Evolutionary conservation across 257 asterid species (phyloP), one percentile per base, ranked within the genome.

Genomic region (Scutellaria galericulata): DNA sequence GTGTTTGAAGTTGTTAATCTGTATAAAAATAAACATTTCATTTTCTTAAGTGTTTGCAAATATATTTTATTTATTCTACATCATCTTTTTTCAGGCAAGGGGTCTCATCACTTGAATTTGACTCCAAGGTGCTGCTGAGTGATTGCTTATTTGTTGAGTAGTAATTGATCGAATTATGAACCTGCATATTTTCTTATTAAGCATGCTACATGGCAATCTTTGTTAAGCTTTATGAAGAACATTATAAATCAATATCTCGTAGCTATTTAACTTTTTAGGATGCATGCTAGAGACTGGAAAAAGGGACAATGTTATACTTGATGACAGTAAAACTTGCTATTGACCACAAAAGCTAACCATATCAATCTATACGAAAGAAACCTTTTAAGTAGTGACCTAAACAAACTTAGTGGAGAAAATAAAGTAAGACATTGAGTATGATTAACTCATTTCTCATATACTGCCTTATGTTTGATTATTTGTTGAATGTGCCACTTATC

Each of bases 41-140:
- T 46, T 24, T 22, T 46, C 20, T 20, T 15, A 56, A 1, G 47
- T 44, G 27, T 65, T 31, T 61, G 53, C 47, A 52, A 10, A 20
- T 10, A 5, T 6, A 42, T 68, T 40, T 57, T 24, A 7, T 3
- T 65, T 11, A 20, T 9, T 46, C 61, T 54, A 20, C 27, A 52
- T 15, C 47, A 42, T 31, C 51, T 48, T 63, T 73, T 86, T 55
- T 60, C 88, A 94, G 98, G 83, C 84, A 68, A 64, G 98, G 98
- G n/a, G 68, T 90, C 70, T 73, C 97, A 6, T 88, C 97, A 20
- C 73, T 91, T 82, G 96, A 94, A 69, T 91, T 91, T 83, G 98
- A 94, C 78, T 80, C 86, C 63, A 94, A 94, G 99, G 99, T 91
- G 72, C 64, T 55, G 24, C 47, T 59, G 48, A 47, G 20, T 74